Evolutionary conservation across 305 asterid species (phyloP), one percentile per base, ranked within the genome.

Genomic region (Rubia tinctorum): DNA sequence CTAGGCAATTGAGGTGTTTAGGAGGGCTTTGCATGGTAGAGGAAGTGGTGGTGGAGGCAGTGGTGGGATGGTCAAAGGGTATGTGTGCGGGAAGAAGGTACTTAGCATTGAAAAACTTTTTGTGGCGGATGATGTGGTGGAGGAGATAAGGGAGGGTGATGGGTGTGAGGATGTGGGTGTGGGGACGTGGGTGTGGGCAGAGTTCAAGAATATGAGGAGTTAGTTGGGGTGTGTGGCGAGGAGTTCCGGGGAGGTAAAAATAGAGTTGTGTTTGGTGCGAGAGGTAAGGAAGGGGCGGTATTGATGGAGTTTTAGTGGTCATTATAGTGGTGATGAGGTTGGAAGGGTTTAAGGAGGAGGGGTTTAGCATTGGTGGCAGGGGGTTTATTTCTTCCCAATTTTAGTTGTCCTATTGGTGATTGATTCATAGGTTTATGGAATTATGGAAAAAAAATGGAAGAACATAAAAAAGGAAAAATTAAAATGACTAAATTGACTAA

Each of bases 261-360:
- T 74, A 55, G 97, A 86, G 84, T 85, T 90, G 90, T 22, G 90
- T 87, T 37, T 91, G 76, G 85, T 87, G 65, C 70, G 92, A 90
- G 1, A 87, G 80, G 79, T 82, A 87, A 8, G 91, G 80, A 7
- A 83, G 62, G 37, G 81, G 86, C 44, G 78, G 76, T 71, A 72
- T 75, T 23, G 27, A 76, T 15, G 15, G 56, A 8, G 18, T 49
- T 71, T 45, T 64, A 18, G 73, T 25, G 79, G 88, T 55, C 82
- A 76, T 78, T 62, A 83, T 78, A 47, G 76, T 45, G 75, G 77
- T 76, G 69, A 78, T 65, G 17, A 90, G 86, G 25, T 86, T 84
- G 7, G 84, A 72, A 30, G 88, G 81, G 76, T 75, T 83, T 55
- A 79, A 56, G 68, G 87, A 56, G 68, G 87, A 80, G 55, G 79